These are phyloP conservation scores for Leonotis leonurus DNA, from an alignment of 257 asterid species.

Conservation along the genomic window DNA sequence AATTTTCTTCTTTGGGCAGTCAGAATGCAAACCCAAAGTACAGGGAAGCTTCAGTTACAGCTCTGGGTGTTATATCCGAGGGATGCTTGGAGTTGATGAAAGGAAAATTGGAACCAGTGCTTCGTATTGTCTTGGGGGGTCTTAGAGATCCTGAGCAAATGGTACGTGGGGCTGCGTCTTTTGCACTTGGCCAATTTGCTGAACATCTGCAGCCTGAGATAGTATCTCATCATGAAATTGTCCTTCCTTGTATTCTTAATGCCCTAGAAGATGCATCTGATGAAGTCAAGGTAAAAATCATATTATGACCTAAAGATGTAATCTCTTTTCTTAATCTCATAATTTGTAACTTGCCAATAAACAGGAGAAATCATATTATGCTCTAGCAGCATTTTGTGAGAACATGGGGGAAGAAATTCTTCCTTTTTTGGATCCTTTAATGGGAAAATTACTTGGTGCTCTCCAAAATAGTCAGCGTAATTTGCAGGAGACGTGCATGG, in stretches of 20 bases:
- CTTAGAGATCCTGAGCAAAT: slow-evolving; percentile 97
- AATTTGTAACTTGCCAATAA: slow-evolving; percentile 5
- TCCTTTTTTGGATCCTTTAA: slow-evolving; percentile 85
- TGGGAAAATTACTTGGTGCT: slow-evolving; percentile 75
- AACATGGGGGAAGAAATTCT: slow-evolving; percentile 97
- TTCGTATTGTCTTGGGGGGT: slow-evolving; percentile 70
- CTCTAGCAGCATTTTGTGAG: slow-evolving; percentile 99
- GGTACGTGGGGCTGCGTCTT: slow-evolving; percentile 98
- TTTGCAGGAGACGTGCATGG: slow-evolving; percentile 99
- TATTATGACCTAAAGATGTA: no score
- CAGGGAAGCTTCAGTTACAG: slow-evolving; percentile 97
- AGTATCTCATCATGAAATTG: slow-evolving; percentile 74
- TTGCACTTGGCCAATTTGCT: slow-evolving; percentile 92
- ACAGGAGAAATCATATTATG: slow-evolving; percentile 97
- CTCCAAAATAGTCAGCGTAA: slow-evolving; percentile 81
- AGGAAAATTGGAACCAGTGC: slow-evolving; percentile 70
- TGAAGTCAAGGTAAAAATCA: slow-evolving; percentile 98
- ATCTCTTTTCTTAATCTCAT: slow-evolving; percentile 13
- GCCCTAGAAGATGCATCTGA: slow-evolving; percentile 94
- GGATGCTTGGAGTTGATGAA: slow-evolving; percentile 92
- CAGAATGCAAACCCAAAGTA: slow-evolving; percentile 83
- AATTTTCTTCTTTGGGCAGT: slow-evolving; percentile 85
- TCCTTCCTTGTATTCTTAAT: slow-evolving; percentile 86
- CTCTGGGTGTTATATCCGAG: slow-evolving; percentile 88
- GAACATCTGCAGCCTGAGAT: slow-evolving; percentile 98